These are phyloP conservation scores for Ceratobasidium sp. DNA, from an alignment of 1,284 basidiomycete species.

Conservation along the genomic window DNA sequence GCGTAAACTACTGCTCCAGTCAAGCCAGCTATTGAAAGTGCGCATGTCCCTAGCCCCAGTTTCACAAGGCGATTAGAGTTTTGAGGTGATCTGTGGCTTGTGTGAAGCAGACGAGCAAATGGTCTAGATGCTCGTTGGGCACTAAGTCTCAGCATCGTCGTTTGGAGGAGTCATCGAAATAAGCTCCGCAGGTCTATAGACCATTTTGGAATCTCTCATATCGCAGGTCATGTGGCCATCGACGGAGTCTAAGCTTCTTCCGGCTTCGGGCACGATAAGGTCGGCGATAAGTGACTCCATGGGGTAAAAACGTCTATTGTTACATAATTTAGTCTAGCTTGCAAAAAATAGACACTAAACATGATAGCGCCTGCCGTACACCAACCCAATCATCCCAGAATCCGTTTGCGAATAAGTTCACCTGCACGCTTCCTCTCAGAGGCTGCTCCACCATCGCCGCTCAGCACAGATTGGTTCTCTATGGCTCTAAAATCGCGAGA, in stretches of 20 bases:
- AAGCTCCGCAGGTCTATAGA: background rate
- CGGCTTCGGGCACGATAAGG: background rate
- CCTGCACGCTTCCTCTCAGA: constrained; percentile 62
- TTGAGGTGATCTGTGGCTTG: background rate
- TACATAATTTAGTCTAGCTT: constrained; percentile 25
- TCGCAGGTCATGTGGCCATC: background rate
- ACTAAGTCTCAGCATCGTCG: constrained; percentile 9
- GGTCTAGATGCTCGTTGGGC: background rate
- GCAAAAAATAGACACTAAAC: background rate
- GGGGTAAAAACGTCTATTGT: constrained; percentile 4
- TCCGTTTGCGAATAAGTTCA: constrained; percentile 58
- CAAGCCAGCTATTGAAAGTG: background rate
- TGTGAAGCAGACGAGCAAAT: background rate
- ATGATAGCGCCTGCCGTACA: background rate
- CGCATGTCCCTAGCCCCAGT: constrained; percentile 5
- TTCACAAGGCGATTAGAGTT: background rate
- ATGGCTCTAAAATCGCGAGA: constrained; percentile 69
- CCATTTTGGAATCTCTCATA: background rate
- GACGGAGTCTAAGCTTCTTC: background rate
- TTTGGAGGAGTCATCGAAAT: background rate
- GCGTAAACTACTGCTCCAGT: constrained; percentile 16
- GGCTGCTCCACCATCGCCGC: constrained; percentile 62
- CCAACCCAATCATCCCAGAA: constrained; percentile 51
- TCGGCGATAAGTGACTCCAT: background rate
- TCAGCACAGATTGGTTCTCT: constrained; percentile 77